Percentiles rank a stretch among this genome's conserved stretches.
Evolutionary conservation across 495 filamentous ascomycete species (phyloP).

Genomic region (Tuber aestivum): DNA sequence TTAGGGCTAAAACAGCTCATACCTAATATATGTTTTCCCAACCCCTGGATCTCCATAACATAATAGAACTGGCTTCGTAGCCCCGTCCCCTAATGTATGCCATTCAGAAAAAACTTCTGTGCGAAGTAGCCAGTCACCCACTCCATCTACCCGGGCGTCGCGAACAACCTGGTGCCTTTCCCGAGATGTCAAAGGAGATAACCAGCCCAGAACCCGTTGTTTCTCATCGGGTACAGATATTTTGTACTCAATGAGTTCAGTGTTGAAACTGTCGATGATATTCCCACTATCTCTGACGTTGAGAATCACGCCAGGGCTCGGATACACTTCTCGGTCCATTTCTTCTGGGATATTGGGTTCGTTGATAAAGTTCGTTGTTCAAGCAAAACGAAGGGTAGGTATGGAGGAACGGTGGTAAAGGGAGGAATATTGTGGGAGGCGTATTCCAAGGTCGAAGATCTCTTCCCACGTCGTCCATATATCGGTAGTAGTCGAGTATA

Average conservation of each 20-base stretch:
- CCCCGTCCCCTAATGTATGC: neutral
- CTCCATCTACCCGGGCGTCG: neutral
- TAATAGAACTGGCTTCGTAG: neutral
- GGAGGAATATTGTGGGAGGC: neutral
- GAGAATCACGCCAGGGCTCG: neutral
- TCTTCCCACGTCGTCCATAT: neutral
- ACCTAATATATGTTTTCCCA: neutral
- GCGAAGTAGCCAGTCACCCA: neutral
- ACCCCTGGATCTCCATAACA: neutral
- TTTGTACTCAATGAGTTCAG: neutral
- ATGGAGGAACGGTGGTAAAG: neutral
- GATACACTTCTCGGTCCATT: neutral
- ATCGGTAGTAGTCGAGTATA: neutral
- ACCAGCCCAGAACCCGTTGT: neutral
- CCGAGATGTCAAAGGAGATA: neutral
- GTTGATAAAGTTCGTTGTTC: neutral
- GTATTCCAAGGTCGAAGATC: neutral
- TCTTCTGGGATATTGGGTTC: neutral
- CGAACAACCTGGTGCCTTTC: neutral
- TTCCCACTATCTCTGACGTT: neutral
- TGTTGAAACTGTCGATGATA: neutral
- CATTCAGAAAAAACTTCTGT: neutral
- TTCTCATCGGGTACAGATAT: neutral
- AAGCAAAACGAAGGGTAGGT: neutral
- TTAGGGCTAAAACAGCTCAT: neutral